Conservation (phyloP, 768 basidiomycete species). For the Postia placenta region DNA sequence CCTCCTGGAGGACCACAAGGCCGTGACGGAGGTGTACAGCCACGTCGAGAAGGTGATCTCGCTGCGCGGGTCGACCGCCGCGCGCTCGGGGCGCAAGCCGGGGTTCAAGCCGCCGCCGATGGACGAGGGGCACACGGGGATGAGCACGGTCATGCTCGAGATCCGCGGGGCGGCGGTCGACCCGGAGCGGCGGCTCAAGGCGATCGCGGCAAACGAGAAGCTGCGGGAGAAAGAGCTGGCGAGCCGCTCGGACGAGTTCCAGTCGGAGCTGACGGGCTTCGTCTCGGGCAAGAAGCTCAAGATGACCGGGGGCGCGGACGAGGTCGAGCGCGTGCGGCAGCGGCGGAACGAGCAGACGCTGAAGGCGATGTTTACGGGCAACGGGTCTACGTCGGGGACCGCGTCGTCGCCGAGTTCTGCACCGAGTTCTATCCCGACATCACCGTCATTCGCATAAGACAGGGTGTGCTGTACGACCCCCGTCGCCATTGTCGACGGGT, state of each 20-base stretch:
- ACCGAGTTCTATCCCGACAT: not conserved
- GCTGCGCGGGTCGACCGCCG: conserved; percentile 45
- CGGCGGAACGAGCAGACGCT: conserved; percentile 77
- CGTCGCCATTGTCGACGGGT: no score
- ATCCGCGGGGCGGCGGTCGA: conserved; percentile 80
- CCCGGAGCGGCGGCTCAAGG: conserved; percentile 79
- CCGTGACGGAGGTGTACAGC: conserved; percentile 78
- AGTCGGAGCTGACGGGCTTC: conserved; percentile 79
- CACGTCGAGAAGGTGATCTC: conserved; percentile 89
- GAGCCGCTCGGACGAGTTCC: conserved; percentile 72
- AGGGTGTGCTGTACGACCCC: not conserved
- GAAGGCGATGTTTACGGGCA: conserved; percentile 77
- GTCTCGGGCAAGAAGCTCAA: conserved; percentile 83
- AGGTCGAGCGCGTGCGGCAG: conserved; percentile 83
- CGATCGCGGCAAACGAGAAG: conserved; percentile 87
- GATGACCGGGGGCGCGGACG: conserved; percentile 94
- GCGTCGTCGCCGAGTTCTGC: not conserved
- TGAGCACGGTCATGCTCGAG: conserved; percentile 84
- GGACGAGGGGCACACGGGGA: conserved; percentile 62
- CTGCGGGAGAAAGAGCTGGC: conserved; percentile 72
- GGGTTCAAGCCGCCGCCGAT: conserved; percentile 57
- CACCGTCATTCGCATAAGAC: not conserved
- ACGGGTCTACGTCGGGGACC: not conserved
- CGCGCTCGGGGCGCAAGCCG: conserved; percentile 24
- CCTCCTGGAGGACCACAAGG: conserved; percentile 87